These are phyloP conservation scores for Phytopythium aichiense DNA, from an alignment of 352 stramenopile species.

Conservation along the genomic window DNA sequence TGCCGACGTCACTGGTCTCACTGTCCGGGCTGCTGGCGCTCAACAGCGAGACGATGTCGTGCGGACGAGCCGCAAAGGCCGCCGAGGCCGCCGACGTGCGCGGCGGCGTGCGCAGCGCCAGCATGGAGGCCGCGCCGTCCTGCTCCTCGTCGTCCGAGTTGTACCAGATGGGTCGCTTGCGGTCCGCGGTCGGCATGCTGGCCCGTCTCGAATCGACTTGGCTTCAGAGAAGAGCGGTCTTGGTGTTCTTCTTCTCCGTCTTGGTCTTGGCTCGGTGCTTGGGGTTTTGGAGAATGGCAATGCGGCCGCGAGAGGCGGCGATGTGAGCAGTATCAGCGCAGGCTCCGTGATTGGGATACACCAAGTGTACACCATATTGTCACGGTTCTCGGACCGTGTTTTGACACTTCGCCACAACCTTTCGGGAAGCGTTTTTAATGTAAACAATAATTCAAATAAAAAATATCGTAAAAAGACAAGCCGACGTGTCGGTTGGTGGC, in stretches of 20 bases:
- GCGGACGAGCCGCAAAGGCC: neutral
- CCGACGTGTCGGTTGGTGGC: too few relatives aligned
- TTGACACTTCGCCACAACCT: conserved; percentile 4
- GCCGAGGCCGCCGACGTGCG: neutral
- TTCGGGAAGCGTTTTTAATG: too few relatives aligned
- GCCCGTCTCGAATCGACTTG: neutral
- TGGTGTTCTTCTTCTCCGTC: conserved; percentile 2
- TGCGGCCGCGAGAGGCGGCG: neutral
- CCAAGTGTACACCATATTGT: conserved; percentile 24
- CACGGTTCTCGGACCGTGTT: neutral
- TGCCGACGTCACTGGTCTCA: conserved; percentile 31
- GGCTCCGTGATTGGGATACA: conserved; percentile 16
- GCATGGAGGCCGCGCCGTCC: conserved; percentile 6
- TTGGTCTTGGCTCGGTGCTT: conserved; percentile 11
- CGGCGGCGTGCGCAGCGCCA: conserved; percentile 22
- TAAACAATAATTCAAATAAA: too few relatives aligned
- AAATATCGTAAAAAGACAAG: too few relatives aligned
- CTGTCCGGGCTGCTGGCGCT: conserved; percentile 22
- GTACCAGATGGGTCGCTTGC: conserved; percentile 23
- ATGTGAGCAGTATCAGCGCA: conserved; percentile 4
- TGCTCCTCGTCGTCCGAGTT: conserved; percentile 10
- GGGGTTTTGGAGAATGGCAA: conserved; percentile 27
- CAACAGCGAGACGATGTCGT: conserved; percentile 20
- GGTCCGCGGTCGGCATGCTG: neutral
- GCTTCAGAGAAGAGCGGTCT: conserved; percentile 3